Evolutionary conservation across 2,329 filamentous ascomycete species (phyloP).

Genomic region (Colletotrichum endophyticum): DNA sequence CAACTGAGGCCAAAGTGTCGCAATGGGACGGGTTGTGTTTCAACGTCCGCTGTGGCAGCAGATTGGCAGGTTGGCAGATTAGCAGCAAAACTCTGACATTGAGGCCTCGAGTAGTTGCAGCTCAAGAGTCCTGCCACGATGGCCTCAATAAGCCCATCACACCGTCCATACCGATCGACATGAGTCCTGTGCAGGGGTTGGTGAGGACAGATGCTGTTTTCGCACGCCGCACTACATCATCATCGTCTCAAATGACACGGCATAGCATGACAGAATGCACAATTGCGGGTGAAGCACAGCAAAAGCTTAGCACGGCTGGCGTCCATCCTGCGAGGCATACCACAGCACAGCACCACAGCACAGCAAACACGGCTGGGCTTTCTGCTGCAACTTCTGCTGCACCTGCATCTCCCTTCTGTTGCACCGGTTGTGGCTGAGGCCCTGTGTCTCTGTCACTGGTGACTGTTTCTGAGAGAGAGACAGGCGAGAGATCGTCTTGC

Average conservation of each 20-base stretch:
- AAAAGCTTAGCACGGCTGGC: neutral
- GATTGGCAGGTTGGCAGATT: neutral
- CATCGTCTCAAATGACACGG: neutral
- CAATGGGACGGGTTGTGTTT: neutral
- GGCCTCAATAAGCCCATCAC: neutral
- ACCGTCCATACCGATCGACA: neutral
- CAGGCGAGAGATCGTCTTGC: neutral
- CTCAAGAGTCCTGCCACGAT: neutral
- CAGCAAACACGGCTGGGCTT: neutral
- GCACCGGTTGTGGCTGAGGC: slow-evolving; percentile 8
- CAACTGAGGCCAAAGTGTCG: neutral
- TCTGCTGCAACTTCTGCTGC: neutral
- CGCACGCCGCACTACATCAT: neutral
- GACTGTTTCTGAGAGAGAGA: neutral
- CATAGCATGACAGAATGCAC: neutral
- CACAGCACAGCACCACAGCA: neutral
- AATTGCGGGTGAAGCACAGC: neutral
- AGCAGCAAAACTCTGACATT: neutral
- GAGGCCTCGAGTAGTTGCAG: neutral
- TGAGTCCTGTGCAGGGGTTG: neutral
- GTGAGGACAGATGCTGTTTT: neutral
- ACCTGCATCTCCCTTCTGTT: neutral
- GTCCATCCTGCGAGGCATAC: neutral
- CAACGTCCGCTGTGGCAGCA: neutral
- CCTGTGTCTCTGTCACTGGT: neutral